Conservation (phyloP, 306 rosid species). For the Casuarina equisetifolia region DNA sequence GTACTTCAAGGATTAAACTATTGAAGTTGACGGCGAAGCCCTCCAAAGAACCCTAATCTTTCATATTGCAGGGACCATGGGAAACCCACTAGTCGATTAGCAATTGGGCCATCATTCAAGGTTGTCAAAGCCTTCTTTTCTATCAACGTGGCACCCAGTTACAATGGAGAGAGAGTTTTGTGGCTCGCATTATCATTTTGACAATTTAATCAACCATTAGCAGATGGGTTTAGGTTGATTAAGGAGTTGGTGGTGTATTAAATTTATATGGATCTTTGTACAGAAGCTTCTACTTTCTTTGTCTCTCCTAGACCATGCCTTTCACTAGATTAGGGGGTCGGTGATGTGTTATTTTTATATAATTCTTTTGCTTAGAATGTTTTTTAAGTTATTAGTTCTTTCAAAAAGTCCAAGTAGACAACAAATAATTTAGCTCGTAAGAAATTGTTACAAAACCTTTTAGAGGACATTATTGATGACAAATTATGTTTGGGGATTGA, state of each 20-base stretch:
- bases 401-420: no score
- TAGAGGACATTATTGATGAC: no score
- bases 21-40: slow-evolving; percentile 28
- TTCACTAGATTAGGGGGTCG: no score
- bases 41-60: slow-evolving; percentile 12
- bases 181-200: neutral
- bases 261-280: neutral
- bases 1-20: slow-evolving; percentile 23
- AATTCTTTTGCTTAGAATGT: no score
- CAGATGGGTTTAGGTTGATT: slow-evolving; percentile 16
- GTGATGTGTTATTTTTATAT: no score
- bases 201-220: slow-evolving; percentile 20
- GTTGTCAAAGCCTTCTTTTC: slow-evolving; percentile 33
- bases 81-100: slow-evolving; percentile 29
- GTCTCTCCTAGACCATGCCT: neutral
- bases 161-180: slow-evolving; percentile 8
- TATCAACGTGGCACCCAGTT: slow-evolving; percentile 23
- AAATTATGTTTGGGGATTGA: no score
- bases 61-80: slow-evolving; percentile 22
- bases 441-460: no score
- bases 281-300: slow-evolving; percentile 7
- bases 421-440: no score
- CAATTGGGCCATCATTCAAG: slow-evolving; percentile 26
- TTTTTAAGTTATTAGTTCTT: no score
- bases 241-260: slow-evolving; percentile 26